Conservation (phyloP, 805 yeast genomes). For the Saccharomycopsis fermentans region DNA sequence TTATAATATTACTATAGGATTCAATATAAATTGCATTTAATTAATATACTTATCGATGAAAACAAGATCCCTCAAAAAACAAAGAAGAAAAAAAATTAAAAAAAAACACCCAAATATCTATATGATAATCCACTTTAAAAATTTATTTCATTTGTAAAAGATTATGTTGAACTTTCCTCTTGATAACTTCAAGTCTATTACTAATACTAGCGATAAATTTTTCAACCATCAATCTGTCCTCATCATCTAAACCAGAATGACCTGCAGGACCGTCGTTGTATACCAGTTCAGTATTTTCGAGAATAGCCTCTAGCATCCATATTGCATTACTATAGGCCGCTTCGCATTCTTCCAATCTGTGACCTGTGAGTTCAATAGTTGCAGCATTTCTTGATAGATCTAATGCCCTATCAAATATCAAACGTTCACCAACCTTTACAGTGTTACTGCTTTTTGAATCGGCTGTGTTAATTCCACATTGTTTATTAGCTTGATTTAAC, state of each 20-base stretch:
- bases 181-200: conserved; percentile 61
- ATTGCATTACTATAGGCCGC: conserved; percentile 81
- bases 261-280: conserved; percentile 14
- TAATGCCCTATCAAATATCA: conserved; percentile 85
- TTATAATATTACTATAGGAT: not conserved
- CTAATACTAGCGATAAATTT: conserved; percentile 77
- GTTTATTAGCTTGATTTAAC: conserved; percentile 36
- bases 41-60: not conserved
- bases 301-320: conserved; percentile 89
- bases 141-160: not conserved
- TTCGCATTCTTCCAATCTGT: conserved; percentile 70
- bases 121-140: not conserved
- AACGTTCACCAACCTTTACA: conserved; percentile 60
- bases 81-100: not conserved
- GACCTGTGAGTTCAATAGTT: conserved; percentile 68
- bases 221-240: conserved; percentile 67
- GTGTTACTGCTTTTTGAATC: conserved; percentile 13
- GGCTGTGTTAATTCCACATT: conserved; percentile 18
- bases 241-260: conserved; percentile 46
- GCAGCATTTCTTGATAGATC: conserved; percentile 92
- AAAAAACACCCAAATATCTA: not conserved
- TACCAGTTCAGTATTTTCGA: conserved; percentile 35
- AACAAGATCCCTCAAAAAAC: not conserved
- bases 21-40: too few species aligned
- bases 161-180: conserved; percentile 34